A percentile compares a stretch with the other conserved stretches of the same genome.
These are phyloP conservation scores for Colletotrichum horii DNA, from an alignment of 2,329 filamentous ascomycete species.

Conservation along the genomic window DNA sequence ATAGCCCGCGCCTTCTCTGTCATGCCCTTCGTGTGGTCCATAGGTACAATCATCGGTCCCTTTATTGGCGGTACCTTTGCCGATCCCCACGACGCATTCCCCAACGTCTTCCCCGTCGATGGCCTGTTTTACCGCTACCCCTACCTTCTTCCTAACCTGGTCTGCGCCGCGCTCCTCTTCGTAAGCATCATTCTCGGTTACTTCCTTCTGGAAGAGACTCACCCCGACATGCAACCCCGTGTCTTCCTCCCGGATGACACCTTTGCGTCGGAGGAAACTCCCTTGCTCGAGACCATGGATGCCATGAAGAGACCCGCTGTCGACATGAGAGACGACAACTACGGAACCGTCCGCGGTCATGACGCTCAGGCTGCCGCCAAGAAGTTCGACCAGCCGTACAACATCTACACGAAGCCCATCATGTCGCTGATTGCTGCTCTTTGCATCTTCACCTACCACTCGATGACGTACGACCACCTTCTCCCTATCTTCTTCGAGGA, in stretches of 20 bases:
- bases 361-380: slow-evolving; percentile 37
- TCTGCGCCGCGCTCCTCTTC: slow-evolving; percentile 79
- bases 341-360: slow-evolving; percentile 69
- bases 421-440: slow-evolving; percentile 80
- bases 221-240: slow-evolving; percentile 54
- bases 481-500: slow-evolving; percentile 94
- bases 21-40: slow-evolving; percentile 94
- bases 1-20: slow-evolving; percentile 83
- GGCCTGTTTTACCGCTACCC: slow-evolving; percentile 80
- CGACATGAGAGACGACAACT: slow-evolving; percentile 78
- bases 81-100: slow-evolving; percentile 77
- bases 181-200: slow-evolving; percentile 83
- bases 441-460: slow-evolving; percentile 92
- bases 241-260: slow-evolving; percentile 48
- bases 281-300: slow-evolving; percentile 77
- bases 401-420: slow-evolving; percentile 65
- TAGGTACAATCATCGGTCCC: slow-evolving; percentile 88
- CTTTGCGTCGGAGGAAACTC: slow-evolving; percentile 68
- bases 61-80: slow-evolving; percentile 88
- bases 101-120: slow-evolving; percentile 68
- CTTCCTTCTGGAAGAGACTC: slow-evolving; percentile 84
- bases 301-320: slow-evolving; percentile 75
- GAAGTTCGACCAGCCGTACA: slow-evolving; percentile 36
- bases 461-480: slow-evolving; percentile 93
- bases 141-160: slow-evolving; percentile 86